Evolutionary conservation across 148 eudicot genomes (phyloP).

Genomic region (Diospyros kaki): DNA sequence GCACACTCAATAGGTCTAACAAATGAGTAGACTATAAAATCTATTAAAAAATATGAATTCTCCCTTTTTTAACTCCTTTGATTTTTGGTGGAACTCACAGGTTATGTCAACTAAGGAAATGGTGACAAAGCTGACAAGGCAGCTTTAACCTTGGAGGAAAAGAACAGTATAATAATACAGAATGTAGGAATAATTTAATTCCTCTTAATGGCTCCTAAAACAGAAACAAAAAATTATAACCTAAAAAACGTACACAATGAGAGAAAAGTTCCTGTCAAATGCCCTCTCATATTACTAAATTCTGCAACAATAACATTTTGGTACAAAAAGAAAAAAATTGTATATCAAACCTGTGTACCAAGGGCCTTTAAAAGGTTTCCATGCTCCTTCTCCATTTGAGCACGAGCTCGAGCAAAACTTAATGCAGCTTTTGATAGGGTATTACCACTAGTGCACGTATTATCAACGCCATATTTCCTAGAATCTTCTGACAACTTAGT

Average conservation of each 20-base stretch:
- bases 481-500: slow-evolving; percentile 82
- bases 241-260: neutral
- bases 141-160: too few species aligned
- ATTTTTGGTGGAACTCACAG: too few species aligned
- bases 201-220: too few species aligned
- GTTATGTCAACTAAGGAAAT: too few species aligned
- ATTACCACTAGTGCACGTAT: slow-evolving; percentile 79
- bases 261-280: neutral
- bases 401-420: slow-evolving; percentile 72
- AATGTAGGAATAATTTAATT: neutral
- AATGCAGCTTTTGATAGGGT: slow-evolving; percentile 74
- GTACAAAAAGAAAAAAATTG: neutral
- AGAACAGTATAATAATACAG: too few species aligned
- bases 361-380: slow-evolving; percentile 74
- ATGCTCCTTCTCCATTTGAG: slow-evolving; percentile 85
- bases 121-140: too few species aligned
- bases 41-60: too few species aligned
- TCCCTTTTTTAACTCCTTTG: too few species aligned
- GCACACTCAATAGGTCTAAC: too few species aligned
- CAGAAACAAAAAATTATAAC: too few species aligned
- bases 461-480: slow-evolving; percentile 77
- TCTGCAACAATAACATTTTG: neutral
- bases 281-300: neutral
- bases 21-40: too few species aligned
- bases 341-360: slow-evolving; percentile 70